These are phyloP conservation scores for Coemansia sp. DNA, from an alignment of 192 early-diverging fungal species.

Conservation along the genomic window DNA sequence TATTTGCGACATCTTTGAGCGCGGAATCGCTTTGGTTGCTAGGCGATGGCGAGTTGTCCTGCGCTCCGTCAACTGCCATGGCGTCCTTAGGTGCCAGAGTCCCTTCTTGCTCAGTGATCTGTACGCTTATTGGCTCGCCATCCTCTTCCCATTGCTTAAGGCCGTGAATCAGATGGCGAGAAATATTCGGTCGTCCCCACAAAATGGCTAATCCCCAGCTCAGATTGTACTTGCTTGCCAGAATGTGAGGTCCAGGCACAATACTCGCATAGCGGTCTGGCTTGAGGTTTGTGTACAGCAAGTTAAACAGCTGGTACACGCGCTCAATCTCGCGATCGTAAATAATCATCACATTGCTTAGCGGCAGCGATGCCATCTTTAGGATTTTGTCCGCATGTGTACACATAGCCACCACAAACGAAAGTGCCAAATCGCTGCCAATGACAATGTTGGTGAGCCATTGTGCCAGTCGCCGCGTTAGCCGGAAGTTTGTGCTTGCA, in stretches of 20 bases:
- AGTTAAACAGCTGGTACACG: conserved; percentile 45
- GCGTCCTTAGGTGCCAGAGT: no score
- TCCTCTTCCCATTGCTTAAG: conserved; percentile 44
- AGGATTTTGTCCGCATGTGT: conserved; percentile 41
- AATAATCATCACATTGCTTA: conserved; percentile 36
- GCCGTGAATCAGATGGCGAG: conserved; percentile 17
- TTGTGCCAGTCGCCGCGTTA: conserved; percentile 32
- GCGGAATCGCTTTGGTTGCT: no score
- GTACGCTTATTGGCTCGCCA: conserved; percentile 17
- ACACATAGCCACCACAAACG: conserved; percentile 32
- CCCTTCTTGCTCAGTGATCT: conserved; percentile 12
- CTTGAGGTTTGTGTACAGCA: conserved; percentile 40
- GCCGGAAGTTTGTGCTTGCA: conserved; percentile 16
- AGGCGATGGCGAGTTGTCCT: no score
- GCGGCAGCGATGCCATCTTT: conserved; percentile 24
- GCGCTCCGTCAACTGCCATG: no score
- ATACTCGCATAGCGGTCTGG: conserved; percentile 35
- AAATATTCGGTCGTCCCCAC: conserved; percentile 44
- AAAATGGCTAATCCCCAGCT: conserved; percentile 44
- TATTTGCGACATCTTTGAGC: no score
- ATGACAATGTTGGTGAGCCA: conserved; percentile 40
- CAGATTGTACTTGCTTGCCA: conserved; percentile 27
- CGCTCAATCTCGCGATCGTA: conserved; percentile 53
- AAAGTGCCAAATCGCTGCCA: conserved; percentile 17
- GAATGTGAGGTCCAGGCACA: conserved; percentile 38